Evolutionary conservation across 371 early-diverging fungal genomes (phyloP).

Genomic region (Mucor circinelloides): DNA sequence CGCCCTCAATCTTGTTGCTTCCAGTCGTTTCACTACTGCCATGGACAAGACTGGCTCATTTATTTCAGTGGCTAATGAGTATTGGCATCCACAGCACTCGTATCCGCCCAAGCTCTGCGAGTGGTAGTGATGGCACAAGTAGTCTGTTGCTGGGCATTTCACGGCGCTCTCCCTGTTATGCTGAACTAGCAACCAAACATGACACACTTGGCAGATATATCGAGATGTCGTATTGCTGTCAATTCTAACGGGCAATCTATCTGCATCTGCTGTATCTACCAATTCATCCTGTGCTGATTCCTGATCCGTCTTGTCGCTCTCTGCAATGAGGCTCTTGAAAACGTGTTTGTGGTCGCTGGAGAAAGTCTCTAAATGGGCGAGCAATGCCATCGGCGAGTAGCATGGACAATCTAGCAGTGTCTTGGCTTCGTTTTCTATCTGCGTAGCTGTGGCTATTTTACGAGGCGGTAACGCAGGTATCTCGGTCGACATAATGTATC

Average conservation of each 20-base stretch:
- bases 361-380: constrained; percentile 12
- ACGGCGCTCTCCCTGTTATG: background rate
- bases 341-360: constrained; percentile 20
- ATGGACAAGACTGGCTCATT: constrained; percentile 24
- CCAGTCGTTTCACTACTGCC: constrained; percentile 12
- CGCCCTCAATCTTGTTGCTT: constrained; percentile 17
- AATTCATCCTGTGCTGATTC: background rate
- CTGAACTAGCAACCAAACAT: constrained; percentile 15
- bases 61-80: constrained; percentile 5
- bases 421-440: background rate
- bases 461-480: constrained; percentile 18
- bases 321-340: constrained; percentile 9
- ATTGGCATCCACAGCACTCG: constrained; percentile 39
- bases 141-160: constrained; percentile 15
- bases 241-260: background rate
- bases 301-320: background rate
- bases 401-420: background rate
- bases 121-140: constrained; percentile 42
- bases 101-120: constrained; percentile 5
- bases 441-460: background rate
- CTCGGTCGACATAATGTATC: constrained; percentile 11
- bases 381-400: constrained; percentile 19
- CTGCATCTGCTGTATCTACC: background rate
- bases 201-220: constrained; percentile 17
- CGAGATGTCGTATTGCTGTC: background rate